Evolutionary conservation across 257 asterid genomes (phyloP).

Genomic region (Lycium barbarum): DNA sequence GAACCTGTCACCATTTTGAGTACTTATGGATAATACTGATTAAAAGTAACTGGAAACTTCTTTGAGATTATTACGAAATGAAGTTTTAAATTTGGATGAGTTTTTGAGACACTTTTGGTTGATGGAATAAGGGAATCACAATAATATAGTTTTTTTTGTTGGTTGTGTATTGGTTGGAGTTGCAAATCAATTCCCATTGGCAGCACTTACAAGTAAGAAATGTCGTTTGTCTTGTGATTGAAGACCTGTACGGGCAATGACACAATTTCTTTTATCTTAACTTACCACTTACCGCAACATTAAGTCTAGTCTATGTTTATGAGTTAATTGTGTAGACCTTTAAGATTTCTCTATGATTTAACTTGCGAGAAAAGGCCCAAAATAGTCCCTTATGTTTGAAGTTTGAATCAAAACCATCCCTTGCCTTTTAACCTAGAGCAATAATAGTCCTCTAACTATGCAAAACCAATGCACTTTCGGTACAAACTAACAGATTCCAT

Average conservation of each 20-base stretch:
- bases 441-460: too few species aligned
- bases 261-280: background rate
- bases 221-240: constrained; percentile 1
- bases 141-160: background rate
- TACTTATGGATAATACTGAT: background rate
- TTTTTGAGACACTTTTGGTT: background rate
- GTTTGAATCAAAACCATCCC: too few species aligned
- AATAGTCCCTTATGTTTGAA: too few species aligned
- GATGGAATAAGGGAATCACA: background rate
- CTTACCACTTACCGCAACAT: background rate
- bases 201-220: background rate
- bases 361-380: too few species aligned
- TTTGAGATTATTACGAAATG: background rate
- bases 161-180: background rate
- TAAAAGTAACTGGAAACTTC: background rate
- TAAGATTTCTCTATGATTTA: constrained; percentile 19
- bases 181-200: background rate
- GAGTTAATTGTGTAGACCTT: background rate
- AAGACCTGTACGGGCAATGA: background rate
- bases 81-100: background rate
- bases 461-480: too few species aligned
- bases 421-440: too few species aligned
- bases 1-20: background rate
- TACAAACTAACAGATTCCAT: too few species aligned
- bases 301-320: background rate